Conservation (phyloP, 2,329 filamentous ascomycete genomes). For the Elsinoe ampelina region DNA sequence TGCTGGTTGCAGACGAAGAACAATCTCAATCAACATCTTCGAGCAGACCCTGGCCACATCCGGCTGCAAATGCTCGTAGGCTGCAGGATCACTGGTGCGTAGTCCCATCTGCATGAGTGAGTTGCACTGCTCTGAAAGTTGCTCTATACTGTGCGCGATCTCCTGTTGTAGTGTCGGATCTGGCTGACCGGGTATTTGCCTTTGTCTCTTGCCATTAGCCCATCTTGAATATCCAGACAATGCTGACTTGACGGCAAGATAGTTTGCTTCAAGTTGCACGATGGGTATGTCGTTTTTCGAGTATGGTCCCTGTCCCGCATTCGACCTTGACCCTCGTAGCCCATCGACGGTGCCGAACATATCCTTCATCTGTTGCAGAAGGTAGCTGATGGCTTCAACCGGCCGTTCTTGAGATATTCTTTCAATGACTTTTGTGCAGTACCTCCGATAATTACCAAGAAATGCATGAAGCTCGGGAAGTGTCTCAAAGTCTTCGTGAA, state of each 20-base stretch:
- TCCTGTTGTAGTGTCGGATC: conserved; percentile 29
- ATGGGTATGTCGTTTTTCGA: conserved; percentile 62
- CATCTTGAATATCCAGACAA: conserved; percentile 84
- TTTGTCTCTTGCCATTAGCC: conserved; percentile 38
- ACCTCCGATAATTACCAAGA: conserved; percentile 87
- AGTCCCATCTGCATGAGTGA: not conserved
- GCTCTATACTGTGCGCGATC: not conserved
- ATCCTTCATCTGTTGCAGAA: conserved; percentile 68
- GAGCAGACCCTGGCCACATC: conserved; percentile 26
- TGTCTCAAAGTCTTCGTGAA: conserved; percentile 91
- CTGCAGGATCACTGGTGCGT: not conserved
- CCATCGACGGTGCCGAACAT: conserved; percentile 51
- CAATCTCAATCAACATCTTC: conserved; percentile 23
- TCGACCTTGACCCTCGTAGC: conserved; percentile 36
- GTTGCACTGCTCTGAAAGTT: not conserved
- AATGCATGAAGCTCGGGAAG: conserved; percentile 90
- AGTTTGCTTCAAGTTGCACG: conserved; percentile 77
- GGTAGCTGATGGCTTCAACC: conserved; percentile 76
- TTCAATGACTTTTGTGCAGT: conserved; percentile 81
- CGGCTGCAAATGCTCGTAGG: conserved; percentile 15
- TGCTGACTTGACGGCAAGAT: conserved; percentile 78
- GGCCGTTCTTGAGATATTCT: conserved; percentile 72
- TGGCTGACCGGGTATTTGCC: conserved; percentile 39
- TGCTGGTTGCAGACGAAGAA: conserved; percentile 21
- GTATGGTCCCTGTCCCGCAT: conserved; percentile 27